Conservation (phyloP, 768 basidiomycete species). For the Lactarius hengduanensis region DNA sequence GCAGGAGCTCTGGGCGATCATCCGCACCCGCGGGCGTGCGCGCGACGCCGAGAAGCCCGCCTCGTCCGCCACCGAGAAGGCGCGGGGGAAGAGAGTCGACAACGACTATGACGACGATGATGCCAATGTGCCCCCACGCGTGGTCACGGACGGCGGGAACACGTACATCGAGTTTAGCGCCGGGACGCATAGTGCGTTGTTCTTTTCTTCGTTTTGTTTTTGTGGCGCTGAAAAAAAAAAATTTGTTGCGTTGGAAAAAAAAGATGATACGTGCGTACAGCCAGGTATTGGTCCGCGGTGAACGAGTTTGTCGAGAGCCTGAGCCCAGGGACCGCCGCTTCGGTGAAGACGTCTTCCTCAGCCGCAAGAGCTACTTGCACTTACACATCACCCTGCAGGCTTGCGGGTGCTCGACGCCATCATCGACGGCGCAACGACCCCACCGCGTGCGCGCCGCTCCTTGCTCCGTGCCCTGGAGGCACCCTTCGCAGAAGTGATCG, state of each 20-base stretch:
- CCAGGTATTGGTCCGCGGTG: conserved; percentile 34
- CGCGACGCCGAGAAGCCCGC: conserved; percentile 4
- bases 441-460: conserved; percentile 61
- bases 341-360: conserved; percentile 25
- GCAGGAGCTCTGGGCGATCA: conserved; percentile 65
- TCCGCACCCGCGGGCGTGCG: conserved; percentile 33
- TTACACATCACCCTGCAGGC: conserved; percentile 65
- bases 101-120: conserved; percentile 10
- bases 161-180: conserved; percentile 32
- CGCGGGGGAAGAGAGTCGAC: conserved; percentile 10
- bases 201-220: no score
- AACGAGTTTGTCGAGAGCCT: conserved; percentile 31
- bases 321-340: not conserved
- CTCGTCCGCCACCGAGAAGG: no score
- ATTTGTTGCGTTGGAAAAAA: no score
- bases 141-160: conserved; percentile 27
- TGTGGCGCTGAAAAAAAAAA: not conserved
- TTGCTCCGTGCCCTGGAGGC: conserved; percentile 76
- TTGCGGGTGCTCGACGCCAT: conserved; percentile 79
- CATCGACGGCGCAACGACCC: conserved; percentile 65
- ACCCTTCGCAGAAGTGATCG: conserved; percentile 75
- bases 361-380: conserved; percentile 54
- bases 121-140: conserved; percentile 12
- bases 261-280: conserved; percentile 37
- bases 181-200: conserved; percentile 34